Evolutionary conservation across 208 protist genomes (phyloP).

Genomic region (Wallacemonas sp.): DNA sequence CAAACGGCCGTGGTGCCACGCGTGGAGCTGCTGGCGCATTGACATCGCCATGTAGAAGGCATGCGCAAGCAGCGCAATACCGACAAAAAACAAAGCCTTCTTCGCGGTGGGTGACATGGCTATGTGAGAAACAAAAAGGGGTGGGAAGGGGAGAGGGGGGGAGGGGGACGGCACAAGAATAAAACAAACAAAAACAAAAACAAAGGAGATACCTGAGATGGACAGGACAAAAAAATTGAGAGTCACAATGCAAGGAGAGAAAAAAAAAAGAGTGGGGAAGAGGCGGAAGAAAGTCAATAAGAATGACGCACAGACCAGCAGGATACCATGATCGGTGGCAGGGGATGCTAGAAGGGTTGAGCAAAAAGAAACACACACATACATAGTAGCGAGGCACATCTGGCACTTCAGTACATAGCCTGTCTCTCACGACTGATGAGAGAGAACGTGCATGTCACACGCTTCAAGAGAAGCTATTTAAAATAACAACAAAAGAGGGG

Average conservation of each 20-base stretch:
- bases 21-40: conserved; percentile 72
- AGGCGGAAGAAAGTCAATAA: neutral
- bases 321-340: too few relatives aligned
- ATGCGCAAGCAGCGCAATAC: conserved; percentile 58
- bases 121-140: neutral
- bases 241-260: neutral
- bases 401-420: too few relatives aligned
- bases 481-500: too few relatives aligned
- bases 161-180: neutral
- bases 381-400: too few relatives aligned
- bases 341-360: too few relatives aligned
- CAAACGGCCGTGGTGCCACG: conserved; percentile 36
- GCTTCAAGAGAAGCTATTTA: too few relatives aligned
- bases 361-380: too few relatives aligned
- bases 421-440: too few relatives aligned
- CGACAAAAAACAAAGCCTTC: conserved; percentile 53
- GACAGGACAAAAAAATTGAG: neutral
- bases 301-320: neutral
- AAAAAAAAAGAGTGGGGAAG: conserved; percentile 9
- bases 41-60: conserved; percentile 62
- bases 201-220: neutral
- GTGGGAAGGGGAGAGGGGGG: neutral
- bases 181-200: conserved; percentile 4
- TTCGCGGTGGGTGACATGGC: conserved; percentile 7
- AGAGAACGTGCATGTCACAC: too few relatives aligned